phyloP scores from a whole-genome alignment of 352 stramenopile genomes.

The Albugo laibachii region DNA sequence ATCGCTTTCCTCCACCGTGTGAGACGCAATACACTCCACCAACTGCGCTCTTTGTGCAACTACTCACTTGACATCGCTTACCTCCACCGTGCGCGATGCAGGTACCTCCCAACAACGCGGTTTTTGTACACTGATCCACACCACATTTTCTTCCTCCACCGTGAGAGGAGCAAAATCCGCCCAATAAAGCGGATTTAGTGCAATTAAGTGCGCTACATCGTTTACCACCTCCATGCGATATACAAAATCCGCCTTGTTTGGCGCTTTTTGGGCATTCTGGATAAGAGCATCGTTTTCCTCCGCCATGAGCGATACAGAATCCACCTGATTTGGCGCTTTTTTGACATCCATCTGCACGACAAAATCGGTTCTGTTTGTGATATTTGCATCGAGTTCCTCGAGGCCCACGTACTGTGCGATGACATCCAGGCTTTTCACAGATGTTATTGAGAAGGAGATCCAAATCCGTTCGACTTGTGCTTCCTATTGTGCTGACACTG shows the following conservation, averaged over 20 bases:
- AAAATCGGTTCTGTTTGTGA: conserved; percentile 69
- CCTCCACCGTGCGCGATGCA: conserved; percentile 69
- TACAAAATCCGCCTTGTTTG: conserved; percentile 64
- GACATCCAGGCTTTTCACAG: conserved; percentile 57
- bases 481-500: too few relatives aligned
- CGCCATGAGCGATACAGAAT: conserved; percentile 53
- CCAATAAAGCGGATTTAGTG: conserved; percentile 64
- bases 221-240: conserved; percentile 67
- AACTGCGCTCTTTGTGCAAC: conserved; percentile 45
- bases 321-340: conserved; percentile 69
- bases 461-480: too few relatives aligned
- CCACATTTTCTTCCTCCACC: conserved; percentile 61
- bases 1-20: conserved; percentile 51
- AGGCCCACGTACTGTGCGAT: conserved; percentile 46
- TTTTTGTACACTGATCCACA: conserved; percentile 50
- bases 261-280: conserved; percentile 66
- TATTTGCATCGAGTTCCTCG: conserved; percentile 64
- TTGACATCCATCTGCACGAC: conserved; percentile 31
- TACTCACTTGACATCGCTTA: conserved; percentile 50
- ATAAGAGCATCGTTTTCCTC: conserved; percentile 44
- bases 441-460: conserved; percentile 39
- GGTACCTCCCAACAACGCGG: conserved; percentile 42
- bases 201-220: conserved; percentile 48
- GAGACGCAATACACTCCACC: conserved; percentile 44
- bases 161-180: conserved; percentile 67